These are phyloP conservation scores for Thalassiosira profunda DNA, from an alignment of 108 stramenopile genomes.

Conservation along the genomic window DNA sequence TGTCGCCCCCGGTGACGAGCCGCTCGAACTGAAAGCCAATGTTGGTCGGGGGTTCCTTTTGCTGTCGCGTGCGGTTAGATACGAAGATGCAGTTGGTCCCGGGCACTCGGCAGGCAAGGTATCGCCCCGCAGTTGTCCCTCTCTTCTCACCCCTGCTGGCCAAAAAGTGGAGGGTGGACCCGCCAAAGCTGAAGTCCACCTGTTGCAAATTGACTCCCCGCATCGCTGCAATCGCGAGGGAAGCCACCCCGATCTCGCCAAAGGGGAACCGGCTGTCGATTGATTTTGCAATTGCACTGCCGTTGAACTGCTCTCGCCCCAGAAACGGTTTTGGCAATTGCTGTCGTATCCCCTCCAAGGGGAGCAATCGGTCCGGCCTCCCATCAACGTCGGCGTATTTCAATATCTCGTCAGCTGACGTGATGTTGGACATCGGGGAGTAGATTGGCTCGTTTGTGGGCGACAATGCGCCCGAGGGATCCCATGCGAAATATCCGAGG, in stretches of 20 bases:
- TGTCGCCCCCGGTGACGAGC: constrained; percentile 6
- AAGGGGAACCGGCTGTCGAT: too few relatives aligned
- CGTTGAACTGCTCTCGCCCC: too few relatives aligned
- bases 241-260: too few relatives aligned
- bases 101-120: constrained; percentile 6
- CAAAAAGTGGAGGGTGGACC: constrained; percentile 17
- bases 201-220: constrained; percentile 8
- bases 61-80: constrained; percentile 2
- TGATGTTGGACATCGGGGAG: constrained; percentile 22
- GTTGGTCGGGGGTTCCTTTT: not conserved
- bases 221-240: too few relatives aligned
- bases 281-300: too few relatives aligned
- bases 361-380: constrained; percentile 29
- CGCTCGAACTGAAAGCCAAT: constrained; percentile 22
- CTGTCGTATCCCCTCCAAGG: too few relatives aligned
- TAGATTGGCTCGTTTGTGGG: not conserved
- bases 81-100: constrained; percentile 21
- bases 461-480: too few relatives aligned
- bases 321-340: too few relatives aligned
- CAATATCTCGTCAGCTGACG: constrained; percentile 19
- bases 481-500: constrained; percentile 39
- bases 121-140: not conserved
- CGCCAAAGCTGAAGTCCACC: constrained; percentile 19
- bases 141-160: constrained; percentile 12
- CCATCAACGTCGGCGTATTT: constrained; percentile 13